phyloP scores from a whole-genome alignment of 1,284 basidiomycete genomes.

The Trametes versicolor region DNA sequence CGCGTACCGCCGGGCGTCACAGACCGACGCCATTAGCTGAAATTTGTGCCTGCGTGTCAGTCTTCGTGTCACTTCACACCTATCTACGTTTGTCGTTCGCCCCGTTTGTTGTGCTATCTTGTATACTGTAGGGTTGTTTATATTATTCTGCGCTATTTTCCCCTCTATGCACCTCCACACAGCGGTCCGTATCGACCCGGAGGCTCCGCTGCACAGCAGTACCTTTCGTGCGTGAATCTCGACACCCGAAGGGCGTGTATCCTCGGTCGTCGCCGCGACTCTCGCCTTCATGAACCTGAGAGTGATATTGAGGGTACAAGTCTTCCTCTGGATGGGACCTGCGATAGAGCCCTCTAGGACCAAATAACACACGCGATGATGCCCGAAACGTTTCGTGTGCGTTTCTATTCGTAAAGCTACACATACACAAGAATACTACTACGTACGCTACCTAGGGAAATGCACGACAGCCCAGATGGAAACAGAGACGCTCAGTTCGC shows the following conservation, averaged over 20 bases:
- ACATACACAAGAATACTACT: constrained; percentile 19
- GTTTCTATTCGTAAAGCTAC: constrained; percentile 11
- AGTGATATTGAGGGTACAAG: too few species aligned
- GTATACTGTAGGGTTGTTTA: constrained; percentile 16
- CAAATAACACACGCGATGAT: too few species aligned
- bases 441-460: constrained; percentile 1
- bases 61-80: not conserved
- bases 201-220: too few species aligned
- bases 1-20: constrained; percentile 31
- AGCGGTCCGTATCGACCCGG: too few species aligned
- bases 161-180: too few species aligned
- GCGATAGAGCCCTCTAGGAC: too few species aligned
- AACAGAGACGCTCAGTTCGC: constrained; percentile 25
- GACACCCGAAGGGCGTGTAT: too few species aligned
- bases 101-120: constrained; percentile 19
- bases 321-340: too few species aligned
- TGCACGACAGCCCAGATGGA: not conserved
- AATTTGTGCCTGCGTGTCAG: not conserved
- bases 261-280: too few species aligned
- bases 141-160: not conserved
- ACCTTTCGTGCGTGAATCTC: too few species aligned
- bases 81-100: not conserved
- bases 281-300: too few species aligned
- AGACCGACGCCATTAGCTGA: constrained; percentile 28
- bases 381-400: not conserved